Conservation (phyloP, 148 eudicot genomes). For the Persicaria tinctoria region DNA sequence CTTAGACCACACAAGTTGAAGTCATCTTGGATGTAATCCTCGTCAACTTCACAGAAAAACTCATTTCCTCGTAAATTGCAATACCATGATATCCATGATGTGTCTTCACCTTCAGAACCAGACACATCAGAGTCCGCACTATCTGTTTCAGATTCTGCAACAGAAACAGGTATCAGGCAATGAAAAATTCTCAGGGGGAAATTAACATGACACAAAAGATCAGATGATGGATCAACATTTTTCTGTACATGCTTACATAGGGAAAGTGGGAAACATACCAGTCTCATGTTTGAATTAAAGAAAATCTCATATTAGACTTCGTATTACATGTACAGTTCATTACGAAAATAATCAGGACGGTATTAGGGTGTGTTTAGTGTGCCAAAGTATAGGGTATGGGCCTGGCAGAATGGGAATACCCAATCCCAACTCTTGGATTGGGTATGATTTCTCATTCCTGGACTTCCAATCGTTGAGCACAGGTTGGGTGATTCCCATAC, state of each 20-base stretch:
- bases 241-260: background rate
- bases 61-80: constrained; percentile 22
- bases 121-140: constrained; percentile 55
- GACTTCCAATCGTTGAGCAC: no score
- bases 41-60: constrained; percentile 25
- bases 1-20: constrained; percentile 20
- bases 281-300: background rate
- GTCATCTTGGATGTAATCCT: constrained; percentile 24
- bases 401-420: no score
- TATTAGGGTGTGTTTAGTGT: no score
- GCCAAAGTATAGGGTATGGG: no score
- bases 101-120: constrained; percentile 56
- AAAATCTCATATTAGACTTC: no score
- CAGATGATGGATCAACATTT: background rate
- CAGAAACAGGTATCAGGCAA: background rate
- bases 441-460: no score
- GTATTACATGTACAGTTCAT: background rate
- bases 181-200: constrained; percentile 8
- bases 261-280: no score
- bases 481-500: no score
- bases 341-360: no score
- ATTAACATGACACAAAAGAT: background rate
- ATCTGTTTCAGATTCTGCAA: constrained; percentile 50
- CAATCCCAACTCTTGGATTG: no score
- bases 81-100: constrained; percentile 51